A percentile compares a stretch with the other conserved stretches of the same genome.
Conservation (phyloP, 441 rosid species). For the Isatis lusitanica region DNA sequence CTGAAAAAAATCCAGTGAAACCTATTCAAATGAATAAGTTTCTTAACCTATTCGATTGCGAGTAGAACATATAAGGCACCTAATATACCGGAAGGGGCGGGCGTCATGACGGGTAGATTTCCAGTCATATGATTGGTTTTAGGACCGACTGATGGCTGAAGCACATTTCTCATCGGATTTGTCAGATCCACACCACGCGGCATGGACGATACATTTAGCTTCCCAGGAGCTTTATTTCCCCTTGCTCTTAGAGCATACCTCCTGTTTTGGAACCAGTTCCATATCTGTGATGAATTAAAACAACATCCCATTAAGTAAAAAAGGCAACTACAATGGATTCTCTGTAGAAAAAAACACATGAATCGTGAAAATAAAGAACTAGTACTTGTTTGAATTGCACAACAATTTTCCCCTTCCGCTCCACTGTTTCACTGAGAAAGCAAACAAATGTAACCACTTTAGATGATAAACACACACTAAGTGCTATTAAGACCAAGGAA, state of each 20-base stretch:
- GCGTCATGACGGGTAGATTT: slow-evolving; percentile 42
- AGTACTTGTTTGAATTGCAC: slow-evolving; percentile 97
- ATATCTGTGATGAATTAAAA: slow-evolving; percentile 51
- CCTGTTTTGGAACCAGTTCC: slow-evolving; percentile 99
- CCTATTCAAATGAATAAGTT: slow-evolving; percentile 1
- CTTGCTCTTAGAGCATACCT: slow-evolving; percentile 93
- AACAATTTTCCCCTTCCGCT: slow-evolving; percentile 74
- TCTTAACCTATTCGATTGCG: not conserved
- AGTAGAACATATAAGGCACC: slow-evolving; percentile 6
- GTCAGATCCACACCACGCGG: slow-evolving; percentile 53
- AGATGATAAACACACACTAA: slow-evolving; percentile 17
- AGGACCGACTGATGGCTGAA: slow-evolving; percentile 61
- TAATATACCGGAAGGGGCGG: slow-evolving; percentile 60
- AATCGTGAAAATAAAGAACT: not conserved
- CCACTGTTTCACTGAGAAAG: slow-evolving; percentile 68
- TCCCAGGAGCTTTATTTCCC: slow-evolving; percentile 75
- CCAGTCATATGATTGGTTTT: slow-evolving; percentile 51
- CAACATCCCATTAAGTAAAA: not conserved
- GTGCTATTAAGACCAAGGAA: not conserved
- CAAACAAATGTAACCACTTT: not conserved
- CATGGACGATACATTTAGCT: slow-evolving; percentile 72
- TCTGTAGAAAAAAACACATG: not conserved
- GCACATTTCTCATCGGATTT: slow-evolving; percentile 53
- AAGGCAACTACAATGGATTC: not conserved
- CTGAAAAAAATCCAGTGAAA: not conserved